These are phyloP conservation scores for Aspergillus calidoustus DNA, from an alignment of 2,329 filamentous ascomycete species.

Conservation along the genomic window DNA sequence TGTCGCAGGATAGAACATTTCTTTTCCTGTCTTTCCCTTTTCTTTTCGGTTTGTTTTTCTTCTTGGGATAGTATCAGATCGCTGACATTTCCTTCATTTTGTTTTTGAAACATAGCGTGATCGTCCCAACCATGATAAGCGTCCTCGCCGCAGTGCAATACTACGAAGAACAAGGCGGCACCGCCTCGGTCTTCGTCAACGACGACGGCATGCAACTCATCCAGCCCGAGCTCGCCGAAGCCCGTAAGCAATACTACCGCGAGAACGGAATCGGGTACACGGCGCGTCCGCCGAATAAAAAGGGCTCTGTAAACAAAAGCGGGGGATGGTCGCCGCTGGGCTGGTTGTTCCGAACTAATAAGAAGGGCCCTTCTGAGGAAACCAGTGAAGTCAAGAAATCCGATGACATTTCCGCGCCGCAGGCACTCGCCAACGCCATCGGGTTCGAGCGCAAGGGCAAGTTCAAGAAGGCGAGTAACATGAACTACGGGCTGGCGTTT, in stretches of 20 bases:
- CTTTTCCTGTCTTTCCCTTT: neutral
- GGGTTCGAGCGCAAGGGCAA: conserved; percentile 63
- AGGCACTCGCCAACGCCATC: conserved; percentile 33
- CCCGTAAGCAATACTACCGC: conserved; percentile 54
- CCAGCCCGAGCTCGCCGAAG: conserved; percentile 48
- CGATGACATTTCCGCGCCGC: conserved; percentile 9
- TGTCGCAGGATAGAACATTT: neutral
- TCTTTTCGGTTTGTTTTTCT: too few relatives aligned
- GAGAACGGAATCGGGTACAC: conserved; percentile 57
- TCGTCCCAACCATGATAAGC: conserved; percentile 60
- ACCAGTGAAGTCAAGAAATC: conserved; percentile 32
- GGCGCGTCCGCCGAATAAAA: conserved; percentile 50
- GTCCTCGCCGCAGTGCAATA: conserved; percentile 63
- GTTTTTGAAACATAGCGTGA: conserved; percentile 53
- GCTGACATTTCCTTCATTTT: neutral
- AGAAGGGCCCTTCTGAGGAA: neutral
- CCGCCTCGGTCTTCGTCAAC: conserved; percentile 44
- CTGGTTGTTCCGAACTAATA: neutral
- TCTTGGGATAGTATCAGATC: too few relatives aligned
- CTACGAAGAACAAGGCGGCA: conserved; percentile 52
- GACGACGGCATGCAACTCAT: conserved; percentile 47
- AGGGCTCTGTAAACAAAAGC: conserved; percentile 29
- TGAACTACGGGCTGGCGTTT: conserved; percentile 71
- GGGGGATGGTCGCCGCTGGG: neutral
- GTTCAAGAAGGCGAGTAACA: conserved; percentile 76